Percentiles rank a stretch among this genome's conserved stretches.
phyloP scores from a whole-genome alignment of 176 grass and related monocot genomes.

The Oryza rufipogon region DNA sequence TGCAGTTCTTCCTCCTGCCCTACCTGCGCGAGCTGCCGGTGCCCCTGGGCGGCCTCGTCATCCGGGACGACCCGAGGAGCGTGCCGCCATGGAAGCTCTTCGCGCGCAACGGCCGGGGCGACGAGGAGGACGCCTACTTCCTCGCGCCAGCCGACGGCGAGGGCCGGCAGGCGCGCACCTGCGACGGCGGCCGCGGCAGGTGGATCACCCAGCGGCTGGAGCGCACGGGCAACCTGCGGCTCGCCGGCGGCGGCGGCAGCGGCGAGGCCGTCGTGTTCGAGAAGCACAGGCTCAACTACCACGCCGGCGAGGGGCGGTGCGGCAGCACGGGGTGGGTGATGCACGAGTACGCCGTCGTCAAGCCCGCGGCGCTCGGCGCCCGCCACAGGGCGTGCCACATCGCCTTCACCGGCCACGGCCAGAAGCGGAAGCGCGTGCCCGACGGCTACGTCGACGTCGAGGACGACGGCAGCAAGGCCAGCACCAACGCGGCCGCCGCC shows the following conservation, averaged over 20 bases:
- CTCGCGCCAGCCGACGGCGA: background rate
- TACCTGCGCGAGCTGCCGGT: background rate
- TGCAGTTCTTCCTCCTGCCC: background rate
- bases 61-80: conserved; percentile 9
- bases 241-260: background rate
- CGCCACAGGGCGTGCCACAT: conserved; percentile 24
- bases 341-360: conserved; percentile 26
- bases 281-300: background rate
- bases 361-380: background rate
- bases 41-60: background rate
- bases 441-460: conserved; percentile 7
- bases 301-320: background rate
- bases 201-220: background rate
- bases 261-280: background rate
- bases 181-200: background rate
- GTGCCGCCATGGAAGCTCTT: conserved; percentile 33
- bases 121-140: conserved; percentile 14
- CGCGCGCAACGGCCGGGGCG: background rate
- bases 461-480: background rate
- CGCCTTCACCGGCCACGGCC: conserved; percentile 31
- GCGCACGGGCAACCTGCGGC: background rate
- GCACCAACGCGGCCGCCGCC: too few species aligned
- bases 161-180: background rate
- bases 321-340: conserved; percentile 45
- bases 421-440: conserved; percentile 17